A percentile compares a stretch with the other conserved stretches of the same genome.
Conservation (phyloP, 202 grass and related monocot genomes). For the Tripidium arundinaceum region DNA sequence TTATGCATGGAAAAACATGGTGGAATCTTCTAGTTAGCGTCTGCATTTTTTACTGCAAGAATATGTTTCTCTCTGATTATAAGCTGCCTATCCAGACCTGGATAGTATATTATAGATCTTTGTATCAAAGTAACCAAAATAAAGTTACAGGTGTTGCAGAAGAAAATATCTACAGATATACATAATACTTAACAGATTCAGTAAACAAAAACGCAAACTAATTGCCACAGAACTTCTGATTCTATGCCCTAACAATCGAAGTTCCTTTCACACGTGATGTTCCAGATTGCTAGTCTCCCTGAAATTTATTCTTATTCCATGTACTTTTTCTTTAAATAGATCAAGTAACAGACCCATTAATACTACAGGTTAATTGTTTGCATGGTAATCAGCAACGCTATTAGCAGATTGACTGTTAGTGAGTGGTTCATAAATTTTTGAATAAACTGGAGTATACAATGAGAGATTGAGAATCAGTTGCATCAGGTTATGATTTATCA, state of each 20-base stretch:
- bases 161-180: neutral
- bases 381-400: neutral
- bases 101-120: neutral
- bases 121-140: neutral
- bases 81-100: neutral
- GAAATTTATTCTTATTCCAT: neutral
- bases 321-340: neutral
- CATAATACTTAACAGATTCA: neutral
- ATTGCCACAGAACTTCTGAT: neutral
- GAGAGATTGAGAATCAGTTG: neutral
- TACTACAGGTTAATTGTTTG: neutral
- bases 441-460: neutral
- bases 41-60: neutral
- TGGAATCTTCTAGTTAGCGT: neutral
- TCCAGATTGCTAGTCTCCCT: neutral
- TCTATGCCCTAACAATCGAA: neutral
- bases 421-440: slow-evolving; percentile 1
- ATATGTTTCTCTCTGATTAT: neutral
- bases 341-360: neutral
- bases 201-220: neutral
- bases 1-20: slow-evolving; percentile 31
- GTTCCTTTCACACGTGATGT: neutral
- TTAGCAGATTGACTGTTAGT: neutral
- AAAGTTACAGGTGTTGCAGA: neutral
- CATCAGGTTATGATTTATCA: neutral